These are phyloP conservation scores for Xylariaceae sp. DNA, from an alignment of 2,329 filamentous ascomycete genomes.

Conservation along the genomic window DNA sequence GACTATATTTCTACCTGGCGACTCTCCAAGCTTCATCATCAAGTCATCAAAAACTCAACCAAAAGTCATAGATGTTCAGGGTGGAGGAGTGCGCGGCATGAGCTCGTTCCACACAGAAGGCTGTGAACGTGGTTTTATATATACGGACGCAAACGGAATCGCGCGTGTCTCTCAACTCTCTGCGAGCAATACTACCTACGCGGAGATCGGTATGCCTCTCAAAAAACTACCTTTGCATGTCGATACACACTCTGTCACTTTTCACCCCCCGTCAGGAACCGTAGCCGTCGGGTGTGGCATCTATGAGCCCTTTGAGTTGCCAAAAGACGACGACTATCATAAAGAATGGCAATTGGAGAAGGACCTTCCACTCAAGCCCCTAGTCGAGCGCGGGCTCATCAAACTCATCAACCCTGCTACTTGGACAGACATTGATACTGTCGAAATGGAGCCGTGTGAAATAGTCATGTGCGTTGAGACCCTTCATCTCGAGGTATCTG, in stretches of 20 bases:
- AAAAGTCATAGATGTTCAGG: conserved; percentile 68
- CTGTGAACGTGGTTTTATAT: conserved; percentile 80
- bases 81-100: conserved; percentile 64
- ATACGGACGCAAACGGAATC: conserved; percentile 68
- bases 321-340: conserved; percentile 81
- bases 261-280: conserved; percentile 68
- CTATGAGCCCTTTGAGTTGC: conserved; percentile 71
- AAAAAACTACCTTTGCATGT: conserved; percentile 66
- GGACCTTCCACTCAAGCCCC: conserved; percentile 58
- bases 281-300: conserved; percentile 74
- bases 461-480: conserved; percentile 77
- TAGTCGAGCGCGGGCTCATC: conserved; percentile 66
- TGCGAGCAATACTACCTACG: conserved; percentile 55
- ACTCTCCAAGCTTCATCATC: conserved; percentile 75
- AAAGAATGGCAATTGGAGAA: conserved; percentile 76
- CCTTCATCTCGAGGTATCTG: conserved; percentile 83
- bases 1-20: conserved; percentile 77
- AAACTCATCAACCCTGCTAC: conserved; percentile 75
- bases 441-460: conserved; percentile 71
- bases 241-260: conserved; percentile 70
- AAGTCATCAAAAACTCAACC: conserved; percentile 77
- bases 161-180: conserved; percentile 73
- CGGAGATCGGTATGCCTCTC: conserved; percentile 72
- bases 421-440: conserved; percentile 73
- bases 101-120: conserved; percentile 72